Evolutionary conservation across 495 filamentous ascomycete species (phyloP), one percentile per base, ranked within the genome.

Genomic region (Durotheca rogersii): DNA sequence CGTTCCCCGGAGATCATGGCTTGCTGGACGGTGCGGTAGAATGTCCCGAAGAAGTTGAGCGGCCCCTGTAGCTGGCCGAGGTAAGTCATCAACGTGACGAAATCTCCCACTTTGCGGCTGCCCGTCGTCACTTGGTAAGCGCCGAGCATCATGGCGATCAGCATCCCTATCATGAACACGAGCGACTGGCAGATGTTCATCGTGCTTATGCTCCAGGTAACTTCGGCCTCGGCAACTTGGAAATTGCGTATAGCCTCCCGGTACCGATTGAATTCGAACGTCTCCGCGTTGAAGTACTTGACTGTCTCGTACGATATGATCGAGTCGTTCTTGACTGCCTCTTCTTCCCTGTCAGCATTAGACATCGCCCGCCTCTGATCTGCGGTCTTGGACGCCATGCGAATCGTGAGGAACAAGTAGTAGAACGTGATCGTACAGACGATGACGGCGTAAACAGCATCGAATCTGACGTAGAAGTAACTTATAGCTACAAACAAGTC

Each of bases 301-400:
- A 98, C 93, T 17, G 93, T 97, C 68, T 98, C 93, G 65, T 97
- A 98, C 7, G 90, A 93, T 27, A 90, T 84, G 80, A 98, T 94
- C 0, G 93, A 96, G 63, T 98, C 94, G 58, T 96, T 96, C 72
- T 96, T 97, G 41, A 96, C 90, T 2, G 93, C 94, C 62, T 96
- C 92, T 71, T 96, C 89, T 67, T 96, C 89, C 40, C 94, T 80
- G 46, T 89, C 88, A 10, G 90, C 87, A 61, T 96, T 96, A 44
- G 90, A 89, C 88, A 96, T 96, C 56, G 92, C 81, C 43, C 93
- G 77, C 56, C 92, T 80, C 53, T 95, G 89, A 62, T 92, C 88
- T 9, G 89, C 87, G 58, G 93, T 79, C 82, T 89, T 95, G 52
- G 91, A 86, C 17, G 94, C 93, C 85, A 98, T 88, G 44, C 90